Evolutionary conservation across 2,329 filamentous ascomycete genomes (phyloP).

Genomic region (Metarhizium sp.): DNA sequence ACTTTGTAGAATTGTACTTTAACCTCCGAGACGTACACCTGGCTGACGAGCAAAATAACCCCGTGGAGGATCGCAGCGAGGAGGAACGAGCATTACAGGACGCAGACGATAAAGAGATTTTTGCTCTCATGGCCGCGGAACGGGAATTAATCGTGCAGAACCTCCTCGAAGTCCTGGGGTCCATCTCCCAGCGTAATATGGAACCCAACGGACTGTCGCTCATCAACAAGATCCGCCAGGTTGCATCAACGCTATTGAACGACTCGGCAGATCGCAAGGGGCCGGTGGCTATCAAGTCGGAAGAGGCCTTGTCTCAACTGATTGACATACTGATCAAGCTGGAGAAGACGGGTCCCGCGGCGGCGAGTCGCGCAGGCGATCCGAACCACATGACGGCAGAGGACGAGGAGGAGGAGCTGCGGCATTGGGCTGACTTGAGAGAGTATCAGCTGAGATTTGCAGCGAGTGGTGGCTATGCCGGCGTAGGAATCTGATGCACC

Average conservation of each 20-base stretch:
- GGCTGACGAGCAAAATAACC: constrained; percentile 31
- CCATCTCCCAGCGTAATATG: constrained; percentile 76
- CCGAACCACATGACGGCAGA: constrained; percentile 36
- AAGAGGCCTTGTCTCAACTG: constrained; percentile 63
- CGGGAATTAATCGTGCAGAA: constrained; percentile 75
- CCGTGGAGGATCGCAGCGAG: constrained; percentile 22
- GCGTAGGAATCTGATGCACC: constrained; percentile 9
- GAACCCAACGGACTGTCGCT: constrained; percentile 58
- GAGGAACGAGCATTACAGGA: constrained; percentile 28
- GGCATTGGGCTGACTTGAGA: constrained; percentile 68
- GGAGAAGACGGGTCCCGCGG: constrained; percentile 48
- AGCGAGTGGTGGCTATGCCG: constrained; percentile 48
- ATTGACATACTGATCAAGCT: constrained; percentile 66
- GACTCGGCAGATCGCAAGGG: constrained; percentile 41
- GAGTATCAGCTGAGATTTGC: constrained; percentile 70
- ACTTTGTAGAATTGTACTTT: constrained; percentile 81
- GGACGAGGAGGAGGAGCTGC: constrained; percentile 67
- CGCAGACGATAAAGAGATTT: constrained; percentile 38
- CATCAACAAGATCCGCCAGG: constrained; percentile 78
- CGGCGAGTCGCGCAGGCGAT: constrained; percentile 20
- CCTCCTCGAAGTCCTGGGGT: constrained; percentile 63
- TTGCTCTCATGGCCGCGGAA: constrained; percentile 61
- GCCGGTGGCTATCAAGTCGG: constrained; percentile 43
- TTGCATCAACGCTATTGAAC: constrained; percentile 71
- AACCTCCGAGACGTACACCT: constrained; percentile 60